These are phyloP conservation scores for Heliosperma pusillum DNA, from an alignment of 148 eudicot species.

Conservation along the genomic window DNA sequence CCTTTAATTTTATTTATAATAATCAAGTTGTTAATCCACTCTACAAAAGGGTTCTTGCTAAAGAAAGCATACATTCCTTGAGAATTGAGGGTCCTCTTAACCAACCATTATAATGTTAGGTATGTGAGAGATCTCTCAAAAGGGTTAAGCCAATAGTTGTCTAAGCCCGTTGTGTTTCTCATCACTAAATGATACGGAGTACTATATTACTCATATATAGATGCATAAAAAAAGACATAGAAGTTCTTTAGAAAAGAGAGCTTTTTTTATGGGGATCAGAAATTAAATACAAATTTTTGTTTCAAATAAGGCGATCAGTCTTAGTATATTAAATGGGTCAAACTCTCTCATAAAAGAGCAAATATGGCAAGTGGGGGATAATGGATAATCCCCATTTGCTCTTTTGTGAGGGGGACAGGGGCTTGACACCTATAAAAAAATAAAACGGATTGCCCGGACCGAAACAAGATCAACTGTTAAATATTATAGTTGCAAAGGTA, in stretches of 20 bases:
- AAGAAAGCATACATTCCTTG: conserved; percentile 7
- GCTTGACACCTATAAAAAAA: no score
- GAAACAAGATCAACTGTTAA: no score
- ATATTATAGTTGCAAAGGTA: conserved; percentile 24
- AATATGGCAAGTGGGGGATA: no score
- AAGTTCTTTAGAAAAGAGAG: conserved; percentile 17
- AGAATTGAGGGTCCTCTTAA: not conserved
- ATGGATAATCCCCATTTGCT: no score
- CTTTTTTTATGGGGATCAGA: conserved; percentile 22
- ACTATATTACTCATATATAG: no score
- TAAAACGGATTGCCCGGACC: no score
- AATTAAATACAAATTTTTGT: not conserved
- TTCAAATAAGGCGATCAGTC: no score
- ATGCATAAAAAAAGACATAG: not conserved
- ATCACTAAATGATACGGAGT: not conserved
- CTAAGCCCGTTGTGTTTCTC: conserved; percentile 20
- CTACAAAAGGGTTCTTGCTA: not conserved
- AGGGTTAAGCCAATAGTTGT: conserved; percentile 35
- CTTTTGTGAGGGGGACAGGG: no score
- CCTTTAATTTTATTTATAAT: not conserved
- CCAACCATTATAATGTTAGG: conserved; percentile 5
- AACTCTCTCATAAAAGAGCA: no score
- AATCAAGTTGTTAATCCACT: not conserved
- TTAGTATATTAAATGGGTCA: no score
- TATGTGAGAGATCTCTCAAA: conserved; percentile 33